Conservation (phyloP, 306 rosid genomes). For the Coriaria nepalensis region DNA sequence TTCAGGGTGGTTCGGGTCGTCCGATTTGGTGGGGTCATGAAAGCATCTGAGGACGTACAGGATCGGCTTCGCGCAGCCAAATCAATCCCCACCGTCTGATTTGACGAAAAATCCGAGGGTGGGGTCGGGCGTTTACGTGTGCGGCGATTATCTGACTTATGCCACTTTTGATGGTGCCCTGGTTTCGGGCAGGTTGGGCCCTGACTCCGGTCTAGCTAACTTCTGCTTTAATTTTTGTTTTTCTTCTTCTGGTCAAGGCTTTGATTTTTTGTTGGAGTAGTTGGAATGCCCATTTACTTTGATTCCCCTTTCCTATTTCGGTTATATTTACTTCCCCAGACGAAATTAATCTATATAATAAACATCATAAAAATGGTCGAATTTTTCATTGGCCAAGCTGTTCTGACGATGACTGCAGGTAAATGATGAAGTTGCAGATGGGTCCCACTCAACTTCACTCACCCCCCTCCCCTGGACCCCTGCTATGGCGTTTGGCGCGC, state of each 20-base stretch:
- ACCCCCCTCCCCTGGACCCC: too few relatives aligned
- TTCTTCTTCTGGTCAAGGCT: too few relatives aligned
- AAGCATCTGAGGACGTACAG: constrained; percentile 58
- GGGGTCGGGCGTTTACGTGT: constrained; percentile 42
- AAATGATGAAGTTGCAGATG: too few relatives aligned
- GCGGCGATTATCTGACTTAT: constrained; percentile 68
- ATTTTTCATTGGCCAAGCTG: too few relatives aligned
- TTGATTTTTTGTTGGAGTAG: background rate
- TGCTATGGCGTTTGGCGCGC: too few relatives aligned
- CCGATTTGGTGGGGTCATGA: constrained; percentile 36
- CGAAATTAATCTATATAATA: too few relatives aligned
- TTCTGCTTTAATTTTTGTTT: too few relatives aligned
- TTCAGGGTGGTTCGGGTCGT: constrained; percentile 46
- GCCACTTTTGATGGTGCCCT: constrained; percentile 89
- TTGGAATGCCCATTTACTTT: background rate
- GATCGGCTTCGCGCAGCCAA: constrained; percentile 68
- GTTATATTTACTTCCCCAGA: too few relatives aligned
- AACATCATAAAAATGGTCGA: too few relatives aligned
- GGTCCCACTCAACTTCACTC: too few relatives aligned
- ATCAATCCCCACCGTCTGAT: constrained; percentile 62
- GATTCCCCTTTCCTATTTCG: too few relatives aligned
- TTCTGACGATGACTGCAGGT: too few relatives aligned
- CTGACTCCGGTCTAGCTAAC: background rate
- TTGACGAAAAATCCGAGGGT: constrained; percentile 35
- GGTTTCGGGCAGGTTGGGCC: constrained; percentile 50